A percentile compares a stretch with the other conserved stretches of the same genome.
Evolutionary conservation across 2,329 filamentous ascomycete species (phyloP).

Genomic region (Exophiala oligosperma): DNA sequence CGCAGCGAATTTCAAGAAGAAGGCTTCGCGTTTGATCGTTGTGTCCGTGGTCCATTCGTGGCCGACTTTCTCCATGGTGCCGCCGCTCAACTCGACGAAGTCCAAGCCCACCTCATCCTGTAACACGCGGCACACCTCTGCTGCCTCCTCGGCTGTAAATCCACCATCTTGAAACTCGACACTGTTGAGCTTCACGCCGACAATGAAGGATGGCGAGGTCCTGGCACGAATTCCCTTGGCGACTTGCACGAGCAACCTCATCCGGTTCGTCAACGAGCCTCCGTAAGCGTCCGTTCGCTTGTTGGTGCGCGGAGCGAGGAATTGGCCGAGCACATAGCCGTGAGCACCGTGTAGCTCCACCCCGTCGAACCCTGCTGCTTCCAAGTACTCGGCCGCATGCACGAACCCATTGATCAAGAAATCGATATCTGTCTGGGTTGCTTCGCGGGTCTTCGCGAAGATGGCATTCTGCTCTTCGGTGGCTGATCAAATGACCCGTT

Average conservation of each 20-base stretch:
- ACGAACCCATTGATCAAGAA: conserved; percentile 61
- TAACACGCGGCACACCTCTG: too few species aligned
- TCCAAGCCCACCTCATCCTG: too few species aligned
- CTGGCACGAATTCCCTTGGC: conserved; percentile 37
- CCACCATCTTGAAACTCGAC: neutral
- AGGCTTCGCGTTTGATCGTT: too few species aligned
- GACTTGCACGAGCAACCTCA: conserved; percentile 57
- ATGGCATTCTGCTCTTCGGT: conserved; percentile 32
- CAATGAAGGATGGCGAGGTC: conserved; percentile 38
- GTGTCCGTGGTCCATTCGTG: too few species aligned
- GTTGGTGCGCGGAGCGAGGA: conserved; percentile 54
- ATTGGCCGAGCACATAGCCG: conserved; percentile 59
- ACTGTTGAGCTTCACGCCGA: too few species aligned
- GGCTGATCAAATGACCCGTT: conserved; percentile 47
- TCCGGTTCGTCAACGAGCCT: conserved; percentile 65
- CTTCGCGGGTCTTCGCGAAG: conserved; percentile 38
- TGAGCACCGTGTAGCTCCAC: conserved; percentile 53
- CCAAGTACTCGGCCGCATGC: conserved; percentile 61
- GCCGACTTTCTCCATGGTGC: too few species aligned
- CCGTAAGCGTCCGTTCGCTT: conserved; percentile 65
- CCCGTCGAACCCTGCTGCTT: conserved; percentile 62
- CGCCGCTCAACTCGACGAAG: too few species aligned
- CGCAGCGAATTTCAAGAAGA: too few species aligned
- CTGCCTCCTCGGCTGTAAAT: neutral
- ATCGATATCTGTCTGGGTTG: conserved; percentile 42